A percentile compares a stretch with the other conserved stretches of the same genome.
Conservation (phyloP, 2,329 filamentous ascomycete species). For the Dactylellina parvicollis region DNA sequence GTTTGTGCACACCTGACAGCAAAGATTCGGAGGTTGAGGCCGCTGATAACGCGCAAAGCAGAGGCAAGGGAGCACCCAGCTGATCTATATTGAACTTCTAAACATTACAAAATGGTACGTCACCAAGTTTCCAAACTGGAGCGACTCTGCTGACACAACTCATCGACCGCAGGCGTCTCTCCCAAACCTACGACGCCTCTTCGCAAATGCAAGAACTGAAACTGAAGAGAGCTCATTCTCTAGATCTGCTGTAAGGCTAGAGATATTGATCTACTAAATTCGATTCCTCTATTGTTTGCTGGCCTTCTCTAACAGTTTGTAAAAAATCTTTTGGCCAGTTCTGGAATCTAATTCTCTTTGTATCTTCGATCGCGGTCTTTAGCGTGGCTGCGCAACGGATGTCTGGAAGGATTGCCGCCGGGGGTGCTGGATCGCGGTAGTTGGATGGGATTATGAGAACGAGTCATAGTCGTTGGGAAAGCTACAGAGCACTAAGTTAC, state of each 20-base stretch:
- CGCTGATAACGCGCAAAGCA: no score
- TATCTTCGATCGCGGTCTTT: conserved; percentile 94
- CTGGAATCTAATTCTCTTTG: conserved; percentile 95
- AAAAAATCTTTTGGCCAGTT: conserved; percentile 74
- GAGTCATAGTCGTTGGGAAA: no score
- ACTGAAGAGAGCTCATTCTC: conserved; percentile 95
- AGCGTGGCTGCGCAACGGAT: conserved; percentile 91
- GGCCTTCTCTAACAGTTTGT: conserved; percentile 3
- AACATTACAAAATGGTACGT: conserved; percentile 18
- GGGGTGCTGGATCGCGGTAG: conserved; percentile 8
- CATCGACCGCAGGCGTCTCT: conserved; percentile 72
- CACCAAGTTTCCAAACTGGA: no score
- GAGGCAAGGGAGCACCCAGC: no score
- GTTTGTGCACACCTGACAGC: no score
- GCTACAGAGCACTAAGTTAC: no score
- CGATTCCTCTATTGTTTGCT: conserved; percentile 6
- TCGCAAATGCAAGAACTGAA: conserved; percentile 92
- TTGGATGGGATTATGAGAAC: no score
- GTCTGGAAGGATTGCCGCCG: conserved; percentile 57
- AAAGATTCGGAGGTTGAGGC: no score
- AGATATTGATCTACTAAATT: no score
- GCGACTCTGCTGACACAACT: not conserved
- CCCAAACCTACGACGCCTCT: conserved; percentile 93
- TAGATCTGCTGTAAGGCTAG: conserved; percentile 83
- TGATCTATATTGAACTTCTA: conserved; percentile 5